Evolutionary conservation across 176 grass and related monocot genomes (phyloP).

Genomic region (Coix lacrymajobi): DNA sequence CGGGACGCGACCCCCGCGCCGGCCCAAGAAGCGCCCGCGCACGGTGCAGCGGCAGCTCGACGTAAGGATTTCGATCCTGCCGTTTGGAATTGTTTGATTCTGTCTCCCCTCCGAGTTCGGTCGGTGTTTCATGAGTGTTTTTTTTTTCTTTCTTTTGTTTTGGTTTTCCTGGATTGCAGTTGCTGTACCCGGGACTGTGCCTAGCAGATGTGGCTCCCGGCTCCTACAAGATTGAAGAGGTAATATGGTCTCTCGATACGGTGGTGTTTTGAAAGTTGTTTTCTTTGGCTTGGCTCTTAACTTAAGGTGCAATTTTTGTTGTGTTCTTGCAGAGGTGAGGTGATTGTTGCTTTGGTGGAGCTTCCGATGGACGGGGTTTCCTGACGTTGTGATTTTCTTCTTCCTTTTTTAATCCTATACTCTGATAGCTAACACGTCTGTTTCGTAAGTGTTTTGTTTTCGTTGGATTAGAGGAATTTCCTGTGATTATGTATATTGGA

Average conservation of each 20-base stretch:
- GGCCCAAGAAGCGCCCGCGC: constrained; percentile 57
- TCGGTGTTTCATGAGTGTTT: not conserved
- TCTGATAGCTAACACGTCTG: constrained; percentile 16
- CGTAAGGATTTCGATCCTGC: constrained; percentile 25
- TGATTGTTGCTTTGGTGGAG: constrained; percentile 20
- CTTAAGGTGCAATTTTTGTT: not conserved
- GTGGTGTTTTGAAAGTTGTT: not conserved
- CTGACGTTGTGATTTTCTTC: constrained; percentile 1
- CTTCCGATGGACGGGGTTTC: not conserved
- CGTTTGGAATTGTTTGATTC: not conserved
- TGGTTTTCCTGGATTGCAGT: constrained; percentile 25
- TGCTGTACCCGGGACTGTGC: constrained; percentile 54
- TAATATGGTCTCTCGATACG: not conserved
- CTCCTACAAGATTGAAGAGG: constrained; percentile 56
- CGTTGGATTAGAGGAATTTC: constrained; percentile 23
- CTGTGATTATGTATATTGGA: constrained; percentile 26
- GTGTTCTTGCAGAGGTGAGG: constrained; percentile 40
- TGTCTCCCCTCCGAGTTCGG: not conserved
- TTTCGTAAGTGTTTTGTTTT: constrained; percentile 6
- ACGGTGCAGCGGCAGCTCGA: constrained; percentile 49
- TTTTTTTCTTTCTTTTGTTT: not conserved
- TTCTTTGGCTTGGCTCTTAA: constrained; percentile 9
- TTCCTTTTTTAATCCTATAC: not conserved
- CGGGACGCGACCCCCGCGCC: constrained; percentile 49
- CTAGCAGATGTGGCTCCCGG: constrained; percentile 38